phyloP scores from a whole-genome alignment of 1,139 yeast species.

The Blastobotrys persicus region DNA sequence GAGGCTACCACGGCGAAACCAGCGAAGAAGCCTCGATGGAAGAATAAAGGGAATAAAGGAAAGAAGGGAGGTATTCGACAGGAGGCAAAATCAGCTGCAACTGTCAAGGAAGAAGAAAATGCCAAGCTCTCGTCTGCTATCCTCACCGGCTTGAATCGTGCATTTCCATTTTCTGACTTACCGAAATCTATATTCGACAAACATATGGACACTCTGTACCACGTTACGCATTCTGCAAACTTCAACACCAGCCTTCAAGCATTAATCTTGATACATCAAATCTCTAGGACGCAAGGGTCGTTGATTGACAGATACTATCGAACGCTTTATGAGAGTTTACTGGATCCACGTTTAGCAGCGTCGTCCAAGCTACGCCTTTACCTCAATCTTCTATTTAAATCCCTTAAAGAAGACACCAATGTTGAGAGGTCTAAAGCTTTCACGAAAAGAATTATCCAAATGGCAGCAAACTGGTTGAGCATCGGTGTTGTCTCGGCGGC shows the following conservation, averaged over 20 bases:
- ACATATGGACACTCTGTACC: slow-evolving; percentile 81
- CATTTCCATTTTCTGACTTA: slow-evolving; percentile 86
- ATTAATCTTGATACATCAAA: slow-evolving; percentile 76
- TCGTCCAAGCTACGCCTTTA: slow-evolving; percentile 84
- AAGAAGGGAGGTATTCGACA: slow-evolving; percentile 75
- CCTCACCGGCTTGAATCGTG: slow-evolving; percentile 92
- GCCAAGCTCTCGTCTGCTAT: slow-evolving; percentile 86
- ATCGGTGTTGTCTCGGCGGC: slow-evolving; percentile 91
- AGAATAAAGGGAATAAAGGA: slow-evolving; percentile 45
- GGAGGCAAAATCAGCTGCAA: slow-evolving; percentile 63
- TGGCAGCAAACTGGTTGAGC: slow-evolving; percentile 81
- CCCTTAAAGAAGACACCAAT: slow-evolving; percentile 71
- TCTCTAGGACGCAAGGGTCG: slow-evolving; percentile 39
- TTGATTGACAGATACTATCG: slow-evolving; percentile 73
- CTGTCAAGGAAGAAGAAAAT: slow-evolving; percentile 77
- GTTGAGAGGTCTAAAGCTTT: slow-evolving; percentile 76
- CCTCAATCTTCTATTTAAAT: slow-evolving; percentile 77
- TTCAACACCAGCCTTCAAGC: slow-evolving; percentile 96
- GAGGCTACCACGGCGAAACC: slow-evolving; percentile 40
- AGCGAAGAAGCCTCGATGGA: slow-evolving; percentile 45
- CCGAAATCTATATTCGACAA: slow-evolving; percentile 68
- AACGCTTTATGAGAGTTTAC: slow-evolving; percentile 83
- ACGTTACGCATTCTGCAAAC: slow-evolving; percentile 90
- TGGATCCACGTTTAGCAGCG: slow-evolving; percentile 76
- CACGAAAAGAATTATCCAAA: slow-evolving; percentile 84